Base-by-base conservation (phyloP, 1,284 basidiomycete genomes). In the Mycena citricolor region DNA sequence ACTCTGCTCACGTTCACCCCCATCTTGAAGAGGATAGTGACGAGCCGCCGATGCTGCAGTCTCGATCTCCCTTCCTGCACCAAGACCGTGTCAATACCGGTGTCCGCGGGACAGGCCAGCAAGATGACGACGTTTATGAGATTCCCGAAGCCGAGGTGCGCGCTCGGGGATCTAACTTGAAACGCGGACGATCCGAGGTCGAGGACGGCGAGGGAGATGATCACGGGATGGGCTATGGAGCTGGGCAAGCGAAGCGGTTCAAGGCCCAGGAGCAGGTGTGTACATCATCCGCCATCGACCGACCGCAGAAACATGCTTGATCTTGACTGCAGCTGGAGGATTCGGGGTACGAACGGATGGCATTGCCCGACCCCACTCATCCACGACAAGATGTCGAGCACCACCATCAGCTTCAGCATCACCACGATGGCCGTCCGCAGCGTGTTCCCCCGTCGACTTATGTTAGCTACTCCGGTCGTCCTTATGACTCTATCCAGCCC, bases 41-140 rank as follows among this genome's bases (percentile, higher is more conserved):
- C n/a, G n/a, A n/a, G n/a, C n/a, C n/a, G n/a, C n/a, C n/a, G n/a
- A n/a, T n/a, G n/a, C n/a, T n/a, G n/a, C n/a, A n/a, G n/a, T n/a
- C n/a, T n/a, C n/a, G n/a, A n/a, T n/a, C n/a, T n/a, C n/a, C n/a
- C n/a, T n/a, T n/a, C n/a, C n/a, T n/a, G n/a, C n/a, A n/a, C n/a
- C n/a, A n/a, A n/a, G 42, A 49, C 23, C 47, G 37, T 11, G 20
- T 44, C 17, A 39, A 31, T 13, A 44, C 44, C 20, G 37, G 37
- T 21, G 33, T 33, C 16, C 41, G 16, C 13, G 16, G 14, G n/a
- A 25, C 35, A 14, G 35, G 35, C 11, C 16, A 39, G 28, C 39
- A 47, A 4, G 33, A 31, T 7, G 47, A 44, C 38, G 47, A 44
- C 7, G 26, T 48, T 8, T 48, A 39, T 21, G 47, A 48, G 32